Base-by-base conservation (phyloP, 306 rosid genomes). In the Ormosia emarginata region DNA sequence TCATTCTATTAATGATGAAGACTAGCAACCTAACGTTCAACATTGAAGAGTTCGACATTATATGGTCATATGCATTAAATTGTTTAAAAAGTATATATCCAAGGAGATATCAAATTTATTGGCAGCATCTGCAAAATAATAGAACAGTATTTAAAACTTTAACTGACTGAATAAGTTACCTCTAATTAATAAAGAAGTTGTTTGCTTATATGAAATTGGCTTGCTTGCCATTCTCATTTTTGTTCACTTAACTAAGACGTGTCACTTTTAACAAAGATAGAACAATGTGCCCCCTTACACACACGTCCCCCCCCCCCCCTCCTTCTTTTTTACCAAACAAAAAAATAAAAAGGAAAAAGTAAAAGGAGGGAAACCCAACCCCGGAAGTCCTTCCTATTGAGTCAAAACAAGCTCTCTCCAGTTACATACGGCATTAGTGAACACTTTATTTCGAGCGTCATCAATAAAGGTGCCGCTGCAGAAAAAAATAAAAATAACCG, bases 401-500 rank as follows among this genome's bases (percentile, higher is more conserved):
- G 65, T 14, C 53, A 67, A 70, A 80, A 61, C 34, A 80, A 61
- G 29, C 46, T 55, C 79, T 56, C 71, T 74, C 34, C n/a, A 43
- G 15, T 79, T 8, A 34, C 9, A n/a, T 36, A 37, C 67, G 63
- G 63, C 5, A 57, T 14, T 70, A 79, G 49, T 12, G 47, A 67
- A 34, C 50, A 78, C 47, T 46, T 65, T 15, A 10, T 63, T 67
- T 18, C 34, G 33, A 41, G 75, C 49, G 59, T 59, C 85, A 85
- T 66, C 76, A 79, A 88, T 69, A 76, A 81, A 87, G 83, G 67
- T 18, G 36, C 17, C 33, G 29, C 86, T 36, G 59, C 67, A 58
- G 13, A 62, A 17, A 61, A 39, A 65, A 63, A 77, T 81, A 59
- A 83, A 88, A 68, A 49, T 17, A 87, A 87, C 85, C 68, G 83